Conservation (phyloP, 257 asterid genomes). For the Verbena officinalis region DNA sequence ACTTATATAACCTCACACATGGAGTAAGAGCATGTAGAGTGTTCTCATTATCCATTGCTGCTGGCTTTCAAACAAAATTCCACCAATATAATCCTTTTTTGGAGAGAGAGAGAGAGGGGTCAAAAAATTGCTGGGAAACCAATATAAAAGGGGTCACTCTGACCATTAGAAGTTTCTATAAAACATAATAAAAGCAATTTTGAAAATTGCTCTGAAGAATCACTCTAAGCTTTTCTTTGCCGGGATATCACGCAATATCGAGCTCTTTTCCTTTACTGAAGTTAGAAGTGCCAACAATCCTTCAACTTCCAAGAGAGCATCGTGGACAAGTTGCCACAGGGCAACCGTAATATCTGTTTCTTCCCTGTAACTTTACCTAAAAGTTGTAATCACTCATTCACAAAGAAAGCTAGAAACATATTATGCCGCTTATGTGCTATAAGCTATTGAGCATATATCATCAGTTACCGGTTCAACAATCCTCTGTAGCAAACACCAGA, state of each 20-base stretch:
- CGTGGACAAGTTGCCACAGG: neutral
- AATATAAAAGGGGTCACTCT: neutral
- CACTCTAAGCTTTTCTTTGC: neutral
- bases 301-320: slow-evolving; percentile 15
- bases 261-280: neutral
- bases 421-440: neutral
- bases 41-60: neutral
- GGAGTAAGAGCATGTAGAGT: neutral
- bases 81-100: neutral
- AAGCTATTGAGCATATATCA: neutral
- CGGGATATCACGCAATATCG: neutral
- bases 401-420: neutral
- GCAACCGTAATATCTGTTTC: neutral
- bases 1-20: too few species aligned
- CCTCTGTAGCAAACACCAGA: neutral
- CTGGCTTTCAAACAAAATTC: neutral
- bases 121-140: neutral
- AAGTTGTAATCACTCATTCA: neutral
- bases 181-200: neutral
- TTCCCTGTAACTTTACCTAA: neutral
- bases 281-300: neutral
- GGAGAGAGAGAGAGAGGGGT: neutral
- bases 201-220: neutral
- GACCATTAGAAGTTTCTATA: neutral
- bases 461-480: too few species aligned